Base-by-base conservation (phyloP, 2,329 filamentous ascomycete genomes). In the Aureobasidium leucospermi region DNA sequence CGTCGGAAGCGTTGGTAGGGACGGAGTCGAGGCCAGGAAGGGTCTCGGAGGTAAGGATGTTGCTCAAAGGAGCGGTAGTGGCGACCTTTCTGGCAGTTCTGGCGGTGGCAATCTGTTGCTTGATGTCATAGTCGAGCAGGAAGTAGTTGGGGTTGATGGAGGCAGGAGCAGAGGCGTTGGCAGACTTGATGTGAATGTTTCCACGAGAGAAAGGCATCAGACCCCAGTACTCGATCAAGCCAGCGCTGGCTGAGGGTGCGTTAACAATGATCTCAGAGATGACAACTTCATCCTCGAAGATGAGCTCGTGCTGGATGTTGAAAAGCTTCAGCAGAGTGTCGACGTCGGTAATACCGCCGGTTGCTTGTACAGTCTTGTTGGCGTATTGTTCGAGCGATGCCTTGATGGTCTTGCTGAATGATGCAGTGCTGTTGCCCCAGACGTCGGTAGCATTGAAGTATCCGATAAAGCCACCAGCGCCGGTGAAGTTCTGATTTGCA, bases 201-300 rank as follows among this genome's bases (percentile, higher is more conserved):
- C 72, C 72, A 19, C 67, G 67, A 4, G 71, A 70, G 62, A 73
- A 69, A 2, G 72, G 72, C 6, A 74, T 65, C 9, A 74, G 64
- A 13, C 65, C 68, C 71, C 71, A 74, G 58, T 67, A 70, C 28
- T 74, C 71, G 13, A 67, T 64, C 15, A 75, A 62, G 3, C 69
- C 63, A n/a, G 28, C 19, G 2, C 66, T 63, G 1, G 65, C 67
- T 1, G 63, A 63, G 1, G 62, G 59, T 1, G 72, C 69, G 0
- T 68, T 65, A 61, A 75, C 72, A 16, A 81, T 63, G 0, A 78
- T 69, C 65, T 83, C 81, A 1, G 72, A 76, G 3, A 81, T 67
- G 0, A 80, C 76, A 0, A 79, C 71, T 13, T 63, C 64, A 60
- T 73, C 68, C 19, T 70, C 67, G 66, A 81, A 81, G n/a, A 82